Percentiles rank a stretch among this genome's conserved stretches.
phyloP scores from a whole-genome alignment of 805 yeast species.

The Scheffersomyces spartinae region DNA sequence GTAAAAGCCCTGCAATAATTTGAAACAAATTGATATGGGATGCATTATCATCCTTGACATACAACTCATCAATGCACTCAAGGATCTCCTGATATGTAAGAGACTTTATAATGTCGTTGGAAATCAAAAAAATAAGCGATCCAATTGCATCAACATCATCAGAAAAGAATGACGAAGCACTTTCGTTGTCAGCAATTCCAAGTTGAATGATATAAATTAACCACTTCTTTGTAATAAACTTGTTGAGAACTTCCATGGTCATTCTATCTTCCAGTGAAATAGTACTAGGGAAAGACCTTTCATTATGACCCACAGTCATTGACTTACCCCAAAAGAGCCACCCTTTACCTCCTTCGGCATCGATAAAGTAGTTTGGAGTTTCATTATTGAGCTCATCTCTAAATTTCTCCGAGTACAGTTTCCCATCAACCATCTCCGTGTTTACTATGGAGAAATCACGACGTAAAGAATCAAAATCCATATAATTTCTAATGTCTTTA shows the following conservation, averaged over 20 bases:
- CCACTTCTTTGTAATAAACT: slow-evolving; percentile 44
- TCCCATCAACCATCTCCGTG: slow-evolving; percentile 22
- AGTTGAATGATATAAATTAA: slow-evolving; percentile 36
- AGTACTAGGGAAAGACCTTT: slow-evolving; percentile 10
- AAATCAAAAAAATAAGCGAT: slow-evolving; percentile 36
- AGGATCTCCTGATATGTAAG: slow-evolving; percentile 42
- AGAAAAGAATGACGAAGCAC: slow-evolving; percentile 54
- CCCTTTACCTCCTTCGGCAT: slow-evolving; percentile 45
- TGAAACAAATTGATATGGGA: slow-evolving; percentile 70
- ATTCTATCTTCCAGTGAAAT: slow-evolving; percentile 31
- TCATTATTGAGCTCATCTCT: slow-evolving; percentile 39
- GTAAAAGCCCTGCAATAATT: slow-evolving; percentile 49
- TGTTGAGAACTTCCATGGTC: slow-evolving; percentile 33
- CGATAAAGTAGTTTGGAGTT: slow-evolving; percentile 43
- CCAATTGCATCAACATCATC: slow-evolving; percentile 49
- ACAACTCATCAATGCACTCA: slow-evolving; percentile 35
- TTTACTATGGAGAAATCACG: slow-evolving; percentile 30
- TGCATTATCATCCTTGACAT: slow-evolving; percentile 58
- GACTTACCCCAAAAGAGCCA: slow-evolving; percentile 68
- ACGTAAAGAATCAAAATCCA: slow-evolving; percentile 22
- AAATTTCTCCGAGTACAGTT: slow-evolving; percentile 31
- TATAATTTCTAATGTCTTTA: too few relatives aligned
- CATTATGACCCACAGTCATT: slow-evolving; percentile 33
- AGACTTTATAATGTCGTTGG: slow-evolving; percentile 29
- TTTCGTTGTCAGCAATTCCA: slow-evolving; percentile 58